Conservation (phyloP, 2,329 filamentous ascomycete genomes). For the Plenodomus lindquistii region DNA sequence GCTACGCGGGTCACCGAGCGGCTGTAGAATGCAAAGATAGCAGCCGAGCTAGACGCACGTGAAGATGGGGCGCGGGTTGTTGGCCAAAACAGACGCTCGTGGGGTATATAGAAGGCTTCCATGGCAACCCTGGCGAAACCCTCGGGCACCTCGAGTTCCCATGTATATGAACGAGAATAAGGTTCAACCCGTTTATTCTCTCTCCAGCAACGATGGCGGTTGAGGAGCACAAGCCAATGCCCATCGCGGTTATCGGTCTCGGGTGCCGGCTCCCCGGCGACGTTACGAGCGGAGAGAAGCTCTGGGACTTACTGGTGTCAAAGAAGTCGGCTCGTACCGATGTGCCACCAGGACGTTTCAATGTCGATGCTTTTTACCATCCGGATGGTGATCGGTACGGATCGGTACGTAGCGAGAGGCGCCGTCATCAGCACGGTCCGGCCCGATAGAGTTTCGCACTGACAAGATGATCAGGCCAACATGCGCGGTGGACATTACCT, state of each 20-base stretch:
- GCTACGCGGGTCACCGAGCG: background rate
- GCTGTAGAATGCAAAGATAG: background rate
- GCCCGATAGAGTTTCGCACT: background rate
- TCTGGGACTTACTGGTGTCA: slow-evolving; percentile 18
- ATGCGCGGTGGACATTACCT: slow-evolving; percentile 25
- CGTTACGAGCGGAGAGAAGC: slow-evolving; percentile 13
- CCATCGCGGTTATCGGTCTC: slow-evolving; percentile 37
- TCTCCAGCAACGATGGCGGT: slow-evolving; percentile 2
- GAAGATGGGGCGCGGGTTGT: background rate
- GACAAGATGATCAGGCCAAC: slow-evolving; percentile 3
- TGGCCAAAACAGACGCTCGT: background rate
- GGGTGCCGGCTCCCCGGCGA: slow-evolving; percentile 24
- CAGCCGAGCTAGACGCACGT: background rate
- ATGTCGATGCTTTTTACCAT: slow-evolving; percentile 20
- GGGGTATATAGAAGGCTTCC: slow-evolving; percentile 2
- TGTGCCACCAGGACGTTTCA: slow-evolving; percentile 14
- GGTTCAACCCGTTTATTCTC: background rate
- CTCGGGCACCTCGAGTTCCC: background rate
- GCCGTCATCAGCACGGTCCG: background rate
- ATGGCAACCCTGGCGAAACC: background rate
- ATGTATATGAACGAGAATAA: background rate
- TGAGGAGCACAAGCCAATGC: slow-evolving; percentile 16
- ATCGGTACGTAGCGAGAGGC: slow-evolving; percentile 4
- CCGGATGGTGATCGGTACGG: slow-evolving; percentile 17
- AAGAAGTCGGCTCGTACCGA: slow-evolving; percentile 12